Conservation (phyloP, 768 basidiomycete genomes). For the Boletus pseudo-olivaceus region DNA sequence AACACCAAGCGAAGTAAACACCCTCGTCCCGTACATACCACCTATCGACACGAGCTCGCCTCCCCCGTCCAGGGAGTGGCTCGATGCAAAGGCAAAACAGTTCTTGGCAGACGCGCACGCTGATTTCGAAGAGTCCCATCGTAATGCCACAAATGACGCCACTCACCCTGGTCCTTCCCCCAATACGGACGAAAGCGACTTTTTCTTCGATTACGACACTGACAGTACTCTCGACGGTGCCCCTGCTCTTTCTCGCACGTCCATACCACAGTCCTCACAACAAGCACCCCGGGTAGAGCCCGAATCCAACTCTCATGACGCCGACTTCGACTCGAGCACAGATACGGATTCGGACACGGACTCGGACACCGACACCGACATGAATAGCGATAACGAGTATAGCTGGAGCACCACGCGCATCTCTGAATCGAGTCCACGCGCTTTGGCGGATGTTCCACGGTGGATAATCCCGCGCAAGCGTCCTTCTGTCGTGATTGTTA, state of each 20-base stretch:
- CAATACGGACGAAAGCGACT: slow-evolving; percentile 7
- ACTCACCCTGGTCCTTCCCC: not conserved
- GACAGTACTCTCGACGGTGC: slow-evolving; percentile 17
- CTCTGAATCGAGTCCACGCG: slow-evolving; percentile 7
- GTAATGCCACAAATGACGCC: not conserved
- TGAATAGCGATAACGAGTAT: slow-evolving; percentile 10
- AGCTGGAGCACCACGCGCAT: slow-evolving; percentile 9
- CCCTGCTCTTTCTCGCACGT: not conserved
- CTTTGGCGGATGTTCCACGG: not conserved
- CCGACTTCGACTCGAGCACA: slow-evolving; percentile 4
- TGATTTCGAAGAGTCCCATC: slow-evolving; percentile 3
- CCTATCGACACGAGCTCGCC: slow-evolving; percentile 21
- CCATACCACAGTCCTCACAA: not conserved
- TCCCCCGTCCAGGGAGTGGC: slow-evolving; percentile 14
- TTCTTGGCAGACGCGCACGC: slow-evolving; percentile 16
- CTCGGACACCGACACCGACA: slow-evolving; percentile 17
- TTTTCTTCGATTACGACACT: slow-evolving; percentile 22
- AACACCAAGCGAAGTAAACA: slow-evolving; percentile 26
- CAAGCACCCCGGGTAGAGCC: not conserved
- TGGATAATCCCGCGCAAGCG: slow-evolving; percentile 23
- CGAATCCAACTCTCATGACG: slow-evolving; percentile 6
- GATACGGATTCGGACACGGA: slow-evolving; percentile 16
- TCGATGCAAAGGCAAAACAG: slow-evolving; percentile 14
- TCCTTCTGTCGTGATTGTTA: slow-evolving; percentile 15
- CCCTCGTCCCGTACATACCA: slow-evolving; percentile 22